phyloP scores from a whole-genome alignment of 441 rosid genomes.

The Flueggea neowawraea region DNA sequence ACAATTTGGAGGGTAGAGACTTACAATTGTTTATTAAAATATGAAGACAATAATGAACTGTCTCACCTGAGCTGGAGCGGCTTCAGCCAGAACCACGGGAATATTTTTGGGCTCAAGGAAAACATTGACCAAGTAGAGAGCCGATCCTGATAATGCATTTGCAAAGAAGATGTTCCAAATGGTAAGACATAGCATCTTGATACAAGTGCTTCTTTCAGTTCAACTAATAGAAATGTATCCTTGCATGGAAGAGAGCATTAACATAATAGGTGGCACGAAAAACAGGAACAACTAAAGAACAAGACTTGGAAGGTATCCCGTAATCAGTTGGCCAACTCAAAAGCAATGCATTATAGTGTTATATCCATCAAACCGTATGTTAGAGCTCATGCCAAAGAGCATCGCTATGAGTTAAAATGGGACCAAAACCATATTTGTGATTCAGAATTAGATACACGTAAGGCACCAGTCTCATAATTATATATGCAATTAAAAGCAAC shows the following conservation, averaged over 20 bases:
- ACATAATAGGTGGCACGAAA: slow-evolving; percentile 71
- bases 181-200: slow-evolving; percentile 63
- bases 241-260: slow-evolving; percentile 69
- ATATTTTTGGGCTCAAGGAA: slow-evolving; percentile 80
- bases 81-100: slow-evolving; percentile 69
- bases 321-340: slow-evolving; percentile 58
- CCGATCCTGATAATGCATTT: slow-evolving; percentile 81
- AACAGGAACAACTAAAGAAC: slow-evolving; percentile 59
- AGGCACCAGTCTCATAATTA: too few relatives aligned
- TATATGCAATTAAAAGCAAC: not conserved
- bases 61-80: slow-evolving; percentile 86
- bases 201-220: slow-evolving; percentile 77
- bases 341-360: slow-evolving; percentile 13
- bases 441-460: too few relatives aligned
- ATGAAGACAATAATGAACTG: not conserved
- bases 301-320: slow-evolving; percentile 96
- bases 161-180: slow-evolving; percentile 92
- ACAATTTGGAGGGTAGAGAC: not conserved
- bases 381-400: too few relatives aligned
- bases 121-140: slow-evolving; percentile 49
- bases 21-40: not conserved
- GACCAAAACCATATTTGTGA: too few relatives aligned
- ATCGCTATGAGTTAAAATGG: too few relatives aligned
- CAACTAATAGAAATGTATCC: slow-evolving; percentile 72
- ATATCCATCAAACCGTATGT: too few relatives aligned